These are phyloP conservation scores for Psidium guajava DNA, from an alignment of 345 rosid genomes.

Conservation along the genomic window DNA sequence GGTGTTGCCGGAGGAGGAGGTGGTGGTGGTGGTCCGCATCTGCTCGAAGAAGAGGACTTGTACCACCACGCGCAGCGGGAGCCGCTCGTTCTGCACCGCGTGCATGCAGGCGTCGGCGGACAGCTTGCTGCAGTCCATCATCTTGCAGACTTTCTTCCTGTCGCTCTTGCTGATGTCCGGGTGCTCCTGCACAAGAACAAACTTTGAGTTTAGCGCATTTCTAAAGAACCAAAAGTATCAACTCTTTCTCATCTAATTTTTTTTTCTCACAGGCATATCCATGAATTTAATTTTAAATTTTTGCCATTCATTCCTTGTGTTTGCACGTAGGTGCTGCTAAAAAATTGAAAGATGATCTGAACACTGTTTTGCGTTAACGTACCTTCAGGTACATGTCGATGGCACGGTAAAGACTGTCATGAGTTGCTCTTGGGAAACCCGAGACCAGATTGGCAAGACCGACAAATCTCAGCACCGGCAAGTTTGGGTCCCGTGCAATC, in stretches of 20 bases:
- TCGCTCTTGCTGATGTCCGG: constrained; percentile 51
- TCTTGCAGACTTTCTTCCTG: constrained; percentile 51
- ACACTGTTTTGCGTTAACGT: not conserved
- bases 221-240: not conserved
- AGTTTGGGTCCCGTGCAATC: constrained; percentile 42
- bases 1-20: constrained; percentile 29
- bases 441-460: constrained; percentile 33
- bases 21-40: constrained; percentile 31
- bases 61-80: constrained; percentile 72
- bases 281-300: not conserved
- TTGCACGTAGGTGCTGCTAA: not conserved
- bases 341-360: not conserved
- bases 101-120: constrained; percentile 77
- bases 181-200: constrained; percentile 35
- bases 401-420: constrained; percentile 65
- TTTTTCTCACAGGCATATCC: not conserved
- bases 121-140: constrained; percentile 76
- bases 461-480: constrained; percentile 28
- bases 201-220: not conserved
- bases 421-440: constrained; percentile 40
- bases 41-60: constrained; percentile 91
- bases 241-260: not conserved
- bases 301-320: not conserved
- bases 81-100: constrained; percentile 80
- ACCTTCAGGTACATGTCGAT: constrained; percentile 76